A percentile compares a stretch with the other conserved stretches of the same genome.
These are phyloP conservation scores for Euclidium syriacum DNA, from an alignment of 345 rosid genomes.

Conservation along the genomic window DNA sequence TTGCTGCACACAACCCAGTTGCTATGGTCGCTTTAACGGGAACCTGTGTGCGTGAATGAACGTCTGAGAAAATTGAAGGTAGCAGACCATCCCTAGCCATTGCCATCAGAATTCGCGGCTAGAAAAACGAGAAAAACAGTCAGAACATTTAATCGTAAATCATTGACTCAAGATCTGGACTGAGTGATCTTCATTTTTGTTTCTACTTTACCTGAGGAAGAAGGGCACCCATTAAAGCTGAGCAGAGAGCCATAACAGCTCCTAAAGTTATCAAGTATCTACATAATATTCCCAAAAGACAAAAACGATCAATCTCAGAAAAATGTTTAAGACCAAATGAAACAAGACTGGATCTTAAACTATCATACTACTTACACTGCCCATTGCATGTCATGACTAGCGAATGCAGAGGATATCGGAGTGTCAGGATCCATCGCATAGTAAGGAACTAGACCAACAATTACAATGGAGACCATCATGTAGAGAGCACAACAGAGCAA, in stretches of 20 bases:
- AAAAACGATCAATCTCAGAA: neutral
- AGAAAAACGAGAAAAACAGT: slow-evolving; percentile 16
- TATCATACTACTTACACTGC: slow-evolving; percentile 69
- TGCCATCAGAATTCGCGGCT: slow-evolving; percentile 94
- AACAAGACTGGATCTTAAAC: neutral
- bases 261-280: slow-evolving; percentile 82
- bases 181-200: neutral
- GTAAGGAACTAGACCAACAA: slow-evolving; percentile 95
- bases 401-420: slow-evolving; percentile 94
- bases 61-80: slow-evolving; percentile 75
- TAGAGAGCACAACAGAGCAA: slow-evolving; percentile 82
- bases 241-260: slow-evolving; percentile 92
- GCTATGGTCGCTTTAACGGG: slow-evolving; percentile 73
- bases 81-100: slow-evolving; percentile 95
- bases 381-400: slow-evolving; percentile 91
- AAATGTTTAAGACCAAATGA: neutral
- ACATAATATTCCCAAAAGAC: slow-evolving; percentile 26
- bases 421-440: slow-evolving; percentile 96
- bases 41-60: slow-evolving; percentile 61
- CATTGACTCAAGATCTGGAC: neutral
- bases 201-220: slow-evolving; percentile 83
- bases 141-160: neutral
- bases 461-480: slow-evolving; percentile 86
- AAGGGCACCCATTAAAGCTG: slow-evolving; percentile 87
- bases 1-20: slow-evolving; percentile 70